Conservation (phyloP, 106 monocot genomes). For the Dactylorhiza incarnata region DNA sequence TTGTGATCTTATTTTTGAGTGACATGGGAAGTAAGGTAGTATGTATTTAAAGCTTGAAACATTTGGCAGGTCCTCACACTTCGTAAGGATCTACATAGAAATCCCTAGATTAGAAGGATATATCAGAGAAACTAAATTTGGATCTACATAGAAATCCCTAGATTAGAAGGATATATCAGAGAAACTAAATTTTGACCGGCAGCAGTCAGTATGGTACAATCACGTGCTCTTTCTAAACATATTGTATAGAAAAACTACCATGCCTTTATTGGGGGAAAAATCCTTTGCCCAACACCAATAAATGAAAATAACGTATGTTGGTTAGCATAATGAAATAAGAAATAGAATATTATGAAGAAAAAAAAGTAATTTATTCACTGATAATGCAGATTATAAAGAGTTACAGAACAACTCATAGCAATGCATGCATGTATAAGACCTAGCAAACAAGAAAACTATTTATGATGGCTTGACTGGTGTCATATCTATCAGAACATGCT, state of each 20-base stretch:
- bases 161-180: background rate
- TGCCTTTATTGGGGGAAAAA: background rate
- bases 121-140: too few relatives aligned
- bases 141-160: background rate
- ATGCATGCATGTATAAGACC: too few relatives aligned
- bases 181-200: background rate
- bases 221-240: background rate
- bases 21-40: background rate
- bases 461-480: too few relatives aligned
- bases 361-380: too few relatives aligned
- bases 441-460: too few relatives aligned
- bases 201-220: background rate
- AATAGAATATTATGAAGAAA: too few relatives aligned
- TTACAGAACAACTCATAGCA: too few relatives aligned
- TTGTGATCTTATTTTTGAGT: background rate
- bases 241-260: background rate
- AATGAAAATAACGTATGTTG: background rate
- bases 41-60: background rate
- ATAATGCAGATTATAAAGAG: too few relatives aligned
- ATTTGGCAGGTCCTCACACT: background rate
- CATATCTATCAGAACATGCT: too few relatives aligned
- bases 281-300: background rate
- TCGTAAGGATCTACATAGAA: background rate
- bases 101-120: background rate
- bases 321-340: background rate